Evolutionary conservation across 2,329 filamentous ascomycete genomes (phyloP).

Genomic region (Talaromyces sp.): DNA sequence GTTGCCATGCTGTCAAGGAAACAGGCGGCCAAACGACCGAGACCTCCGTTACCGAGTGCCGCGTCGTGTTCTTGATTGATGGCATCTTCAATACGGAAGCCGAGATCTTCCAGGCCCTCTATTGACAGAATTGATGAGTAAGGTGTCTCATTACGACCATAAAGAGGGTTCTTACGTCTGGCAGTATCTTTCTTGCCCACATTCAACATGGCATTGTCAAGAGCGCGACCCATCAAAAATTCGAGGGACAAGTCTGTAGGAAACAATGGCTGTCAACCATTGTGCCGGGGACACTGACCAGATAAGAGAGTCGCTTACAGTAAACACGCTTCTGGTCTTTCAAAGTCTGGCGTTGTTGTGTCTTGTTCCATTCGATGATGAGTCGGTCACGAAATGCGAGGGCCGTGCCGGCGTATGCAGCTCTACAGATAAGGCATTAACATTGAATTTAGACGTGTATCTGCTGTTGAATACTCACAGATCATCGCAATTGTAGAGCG

Average conservation of each 20-base stretch:
- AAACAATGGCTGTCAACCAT: neutral
- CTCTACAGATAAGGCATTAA: constrained; percentile 44
- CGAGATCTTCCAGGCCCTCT: constrained; percentile 85
- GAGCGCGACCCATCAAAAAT: constrained; percentile 92
- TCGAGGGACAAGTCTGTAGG: constrained; percentile 79
- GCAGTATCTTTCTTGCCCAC: constrained; percentile 83
- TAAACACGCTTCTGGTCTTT: constrained; percentile 91
- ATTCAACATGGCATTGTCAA: constrained; percentile 99
- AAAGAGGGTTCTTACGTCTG: constrained; percentile 54
- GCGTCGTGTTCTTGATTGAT: constrained; percentile 95
- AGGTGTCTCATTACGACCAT: too few species aligned
- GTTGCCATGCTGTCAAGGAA: constrained; percentile 95
- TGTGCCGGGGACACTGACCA: neutral
- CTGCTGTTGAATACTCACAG: constrained; percentile 39
- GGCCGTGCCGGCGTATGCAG: constrained; percentile 86
- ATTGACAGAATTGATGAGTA: constrained; percentile 17
- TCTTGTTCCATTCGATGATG: constrained; percentile 96
- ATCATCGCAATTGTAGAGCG: constrained; percentile 98
- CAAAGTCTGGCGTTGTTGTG: constrained; percentile 92
- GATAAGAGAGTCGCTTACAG: constrained; percentile 53
- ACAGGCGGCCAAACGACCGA: constrained; percentile 91
- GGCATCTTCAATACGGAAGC: constrained; percentile 95
- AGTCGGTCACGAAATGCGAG: constrained; percentile 90
- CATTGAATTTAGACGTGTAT: neutral
- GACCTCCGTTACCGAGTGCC: constrained; percentile 90